Conservation (phyloP, 2,329 filamentous ascomycete genomes). For the Stagonosporopsis chrysanthemi region DNA sequence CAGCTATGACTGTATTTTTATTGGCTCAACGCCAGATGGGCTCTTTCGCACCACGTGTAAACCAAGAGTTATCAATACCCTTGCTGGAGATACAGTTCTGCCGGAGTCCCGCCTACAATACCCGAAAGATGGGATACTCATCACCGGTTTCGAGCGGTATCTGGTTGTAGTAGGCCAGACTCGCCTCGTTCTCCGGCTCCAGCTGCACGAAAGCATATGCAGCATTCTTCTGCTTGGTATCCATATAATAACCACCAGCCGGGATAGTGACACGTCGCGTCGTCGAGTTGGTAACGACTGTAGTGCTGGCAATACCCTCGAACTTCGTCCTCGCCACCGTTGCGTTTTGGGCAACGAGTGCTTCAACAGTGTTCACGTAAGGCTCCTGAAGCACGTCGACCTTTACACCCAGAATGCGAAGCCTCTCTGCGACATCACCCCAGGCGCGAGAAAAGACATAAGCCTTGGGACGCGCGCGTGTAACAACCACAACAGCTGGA, state of each 20-base stretch:
- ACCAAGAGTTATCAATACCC: too few relatives aligned
- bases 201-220: slow-evolving; percentile 33
- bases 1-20: background rate
- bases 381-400: slow-evolving; percentile 29
- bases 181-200: slow-evolving; percentile 37
- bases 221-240: slow-evolving; percentile 36
- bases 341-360: slow-evolving; percentile 27
- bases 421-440: slow-evolving; percentile 26
- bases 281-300: slow-evolving; percentile 23
- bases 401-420: slow-evolving; percentile 31
- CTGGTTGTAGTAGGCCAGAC: slow-evolving; percentile 31
- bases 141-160: slow-evolving; percentile 29
- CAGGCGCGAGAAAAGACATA: slow-evolving; percentile 37
- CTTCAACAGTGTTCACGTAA: slow-evolving; percentile 29
- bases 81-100: too few relatives aligned
- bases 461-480: background rate
- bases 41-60: too few relatives aligned
- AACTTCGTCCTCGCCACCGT: slow-evolving; percentile 25
- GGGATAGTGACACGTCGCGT: slow-evolving; percentile 26
- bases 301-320: slow-evolving; percentile 33
- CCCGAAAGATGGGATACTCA: slow-evolving; percentile 25
- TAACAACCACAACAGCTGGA: background rate
- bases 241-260: slow-evolving; percentile 29
- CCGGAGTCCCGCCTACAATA: background rate
- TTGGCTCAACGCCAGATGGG: background rate